These are phyloP conservation scores for Cladophialophora chaetospira DNA, from an alignment of 2,329 filamentous ascomycete species.

Conservation along the genomic window DNA sequence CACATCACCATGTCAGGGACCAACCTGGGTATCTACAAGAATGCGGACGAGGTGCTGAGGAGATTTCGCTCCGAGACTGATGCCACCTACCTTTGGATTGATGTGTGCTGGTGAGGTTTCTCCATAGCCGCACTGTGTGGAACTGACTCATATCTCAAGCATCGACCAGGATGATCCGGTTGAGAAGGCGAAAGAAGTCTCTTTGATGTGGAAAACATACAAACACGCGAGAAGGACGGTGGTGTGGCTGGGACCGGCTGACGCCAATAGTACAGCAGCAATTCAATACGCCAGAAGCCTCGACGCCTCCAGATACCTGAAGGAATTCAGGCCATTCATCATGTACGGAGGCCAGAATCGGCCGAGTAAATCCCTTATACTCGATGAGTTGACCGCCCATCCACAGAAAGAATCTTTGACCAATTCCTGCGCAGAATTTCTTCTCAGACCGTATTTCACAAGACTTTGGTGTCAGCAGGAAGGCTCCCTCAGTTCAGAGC, in stretches of 20 bases:
- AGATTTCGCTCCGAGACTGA: constrained; percentile 8
- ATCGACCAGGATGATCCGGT: constrained; percentile 15
- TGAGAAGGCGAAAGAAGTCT: constrained; percentile 19
- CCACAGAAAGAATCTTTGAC: constrained; percentile 12
- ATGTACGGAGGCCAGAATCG: constrained; percentile 5
- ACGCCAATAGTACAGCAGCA: not conserved
- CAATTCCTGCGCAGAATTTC: constrained; percentile 15
- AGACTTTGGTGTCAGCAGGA: constrained; percentile 23
- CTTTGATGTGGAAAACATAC: constrained; percentile 18
- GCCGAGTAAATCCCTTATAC: constrained; percentile 17
- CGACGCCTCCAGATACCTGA: not conserved
- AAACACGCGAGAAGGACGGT: constrained; percentile 15
- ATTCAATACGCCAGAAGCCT: constrained; percentile 18
- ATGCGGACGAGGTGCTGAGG: constrained; percentile 16
- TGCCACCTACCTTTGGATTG: constrained; percentile 16
- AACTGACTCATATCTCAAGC: no score
- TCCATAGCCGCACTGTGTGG: no score
- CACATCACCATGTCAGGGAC: constrained; percentile 6
- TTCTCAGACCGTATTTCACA: constrained; percentile 17
- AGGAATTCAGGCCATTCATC: constrained; percentile 8
- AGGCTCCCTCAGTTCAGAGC: constrained; percentile 11
- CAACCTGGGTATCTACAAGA: constrained; percentile 20
- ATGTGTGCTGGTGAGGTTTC: constrained; percentile 10
- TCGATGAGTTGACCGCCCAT: constrained; percentile 15
- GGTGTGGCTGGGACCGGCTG: constrained; percentile 16